A percentile compares a stretch with the other conserved stretches of the same genome.
phyloP scores from a whole-genome alignment of 495 filamentous ascomycete species.

The Cetradonia linearis region DNA sequence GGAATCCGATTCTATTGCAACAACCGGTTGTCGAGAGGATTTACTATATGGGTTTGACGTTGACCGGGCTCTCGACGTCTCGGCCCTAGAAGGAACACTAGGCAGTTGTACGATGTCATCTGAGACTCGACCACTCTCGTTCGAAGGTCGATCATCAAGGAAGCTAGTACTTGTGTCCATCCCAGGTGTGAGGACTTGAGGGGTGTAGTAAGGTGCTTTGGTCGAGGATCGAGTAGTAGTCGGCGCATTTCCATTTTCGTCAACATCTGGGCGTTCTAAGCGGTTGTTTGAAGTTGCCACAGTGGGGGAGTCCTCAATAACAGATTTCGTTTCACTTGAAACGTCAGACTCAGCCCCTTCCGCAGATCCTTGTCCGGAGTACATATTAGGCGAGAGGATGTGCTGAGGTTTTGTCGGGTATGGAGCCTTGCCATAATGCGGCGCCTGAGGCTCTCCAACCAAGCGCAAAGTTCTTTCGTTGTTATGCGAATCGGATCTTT shows the following conservation, averaged over 20 bases:
- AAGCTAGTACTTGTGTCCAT: constrained; percentile 10
- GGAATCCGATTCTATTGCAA: constrained; percentile 29
- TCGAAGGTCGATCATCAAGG: neutral
- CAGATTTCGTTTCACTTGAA: constrained; percentile 6
- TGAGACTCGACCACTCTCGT: constrained; percentile 4
- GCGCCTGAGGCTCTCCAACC: constrained; percentile 32
- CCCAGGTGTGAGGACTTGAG: neutral
- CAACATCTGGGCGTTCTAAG: neutral
- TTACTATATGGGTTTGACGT: constrained; percentile 9
- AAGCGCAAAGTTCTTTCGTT: constrained; percentile 38
- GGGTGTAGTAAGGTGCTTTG: constrained; percentile 3
- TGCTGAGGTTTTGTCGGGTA: constrained; percentile 46
- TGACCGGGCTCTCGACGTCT: neutral
- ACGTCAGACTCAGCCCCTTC: constrained; percentile 14
- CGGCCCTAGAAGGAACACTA: constrained; percentile 8
- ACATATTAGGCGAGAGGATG: constrained; percentile 36
- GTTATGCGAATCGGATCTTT: constrained; percentile 43
- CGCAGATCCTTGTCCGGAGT: constrained; percentile 9
- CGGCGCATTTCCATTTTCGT: neutral
- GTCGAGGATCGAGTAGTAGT: neutral
- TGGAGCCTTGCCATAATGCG: constrained; percentile 36
- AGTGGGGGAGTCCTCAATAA: neutral
- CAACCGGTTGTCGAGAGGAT: constrained; percentile 13
- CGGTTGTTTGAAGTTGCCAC: neutral
- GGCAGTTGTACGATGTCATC: constrained; percentile 23